These are phyloP conservation scores for Jaenimonas drosophilae DNA, from an alignment of 208 protist genomes.

Conservation along the genomic window DNA sequence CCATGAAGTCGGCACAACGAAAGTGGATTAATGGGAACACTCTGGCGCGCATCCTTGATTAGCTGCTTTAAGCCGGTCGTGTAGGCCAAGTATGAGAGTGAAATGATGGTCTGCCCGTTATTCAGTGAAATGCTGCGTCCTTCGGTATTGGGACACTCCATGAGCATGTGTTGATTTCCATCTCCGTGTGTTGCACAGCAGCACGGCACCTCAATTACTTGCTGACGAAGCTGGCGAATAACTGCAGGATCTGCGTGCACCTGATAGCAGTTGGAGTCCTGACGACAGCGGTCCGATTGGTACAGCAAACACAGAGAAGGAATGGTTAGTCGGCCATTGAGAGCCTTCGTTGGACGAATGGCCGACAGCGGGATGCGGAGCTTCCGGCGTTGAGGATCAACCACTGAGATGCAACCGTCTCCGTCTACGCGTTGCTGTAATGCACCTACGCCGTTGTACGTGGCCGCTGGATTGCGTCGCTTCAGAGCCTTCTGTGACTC, in stretches of 20 bases:
- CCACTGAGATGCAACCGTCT: constrained; percentile 25
- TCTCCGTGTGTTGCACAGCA: constrained; percentile 73
- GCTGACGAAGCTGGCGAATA: constrained; percentile 34
- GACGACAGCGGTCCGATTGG: constrained; percentile 47
- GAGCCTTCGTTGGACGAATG: constrained; percentile 49
- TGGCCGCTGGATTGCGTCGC: not conserved
- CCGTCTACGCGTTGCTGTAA: constrained; percentile 3
- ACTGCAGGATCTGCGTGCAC: constrained; percentile 55
- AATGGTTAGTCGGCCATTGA: constrained; percentile 27
- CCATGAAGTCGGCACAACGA: constrained; percentile 66
- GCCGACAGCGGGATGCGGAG: constrained; percentile 42
- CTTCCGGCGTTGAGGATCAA: constrained; percentile 71
- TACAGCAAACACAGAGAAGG: constrained; percentile 78
- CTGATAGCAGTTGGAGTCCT: constrained; percentile 65
- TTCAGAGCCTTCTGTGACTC: too few species aligned
- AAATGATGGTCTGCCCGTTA: constrained; percentile 11
- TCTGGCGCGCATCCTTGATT: constrained; percentile 17
- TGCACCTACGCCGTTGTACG: not conserved
- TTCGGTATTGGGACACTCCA: constrained; percentile 4
- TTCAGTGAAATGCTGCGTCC: constrained; percentile 5
- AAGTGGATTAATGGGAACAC: constrained; percentile 15
- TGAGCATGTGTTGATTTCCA: constrained; percentile 23
- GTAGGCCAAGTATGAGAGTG: constrained; percentile 46
- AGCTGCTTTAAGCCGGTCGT: constrained; percentile 47
- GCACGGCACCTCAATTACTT: constrained; percentile 48